phyloP scores from a whole-genome alignment of 1,139 yeast species.

The Magnusiomyces fungicola region DNA sequence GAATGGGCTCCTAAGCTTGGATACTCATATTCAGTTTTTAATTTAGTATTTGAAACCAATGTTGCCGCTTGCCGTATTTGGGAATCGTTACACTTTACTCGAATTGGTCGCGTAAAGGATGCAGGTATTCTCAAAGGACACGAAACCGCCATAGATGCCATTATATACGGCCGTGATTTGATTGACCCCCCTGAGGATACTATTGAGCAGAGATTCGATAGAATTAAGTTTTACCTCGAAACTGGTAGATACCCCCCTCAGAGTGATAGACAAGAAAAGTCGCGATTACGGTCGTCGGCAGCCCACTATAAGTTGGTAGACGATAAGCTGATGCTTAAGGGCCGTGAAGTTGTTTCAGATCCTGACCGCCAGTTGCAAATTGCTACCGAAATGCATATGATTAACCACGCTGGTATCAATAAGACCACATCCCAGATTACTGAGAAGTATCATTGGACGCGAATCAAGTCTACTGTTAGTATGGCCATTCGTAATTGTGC shows the following conservation, averaged over 20 bases:
- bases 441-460: conserved; percentile 82
- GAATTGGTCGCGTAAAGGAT: conserved; percentile 70
- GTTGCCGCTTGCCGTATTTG: conserved; percentile 72
- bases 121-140: conserved; percentile 85
- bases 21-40: conserved; percentile 75
- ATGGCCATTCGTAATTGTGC: conserved; percentile 70
- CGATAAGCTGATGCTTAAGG: conserved; percentile 71
- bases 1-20: conserved; percentile 92
- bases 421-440: conserved; percentile 73
- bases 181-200: conserved; percentile 45
- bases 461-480: conserved; percentile 82
- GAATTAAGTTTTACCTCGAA: conserved; percentile 68
- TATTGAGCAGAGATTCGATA: conserved; percentile 64
- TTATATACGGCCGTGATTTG: conserved; percentile 57
- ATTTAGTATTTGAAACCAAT: conserved; percentile 83
- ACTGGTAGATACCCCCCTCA: conserved; percentile 83
- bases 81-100: conserved; percentile 69
- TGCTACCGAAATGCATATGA: conserved; percentile 61
- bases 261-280: conserved; percentile 76
- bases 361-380: conserved; percentile 67
- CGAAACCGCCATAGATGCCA: conserved; percentile 74
- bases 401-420: conserved; percentile 83
- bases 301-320: conserved; percentile 64
- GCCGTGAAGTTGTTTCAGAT: conserved; percentile 74
- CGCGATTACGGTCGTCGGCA: conserved; percentile 74